A percentile compares a stretch with the other conserved stretches of the same genome.
Evolutionary conservation across 108 stramenopile genomes (phyloP).

Genomic region (Fragilaria crotonensis): DNA sequence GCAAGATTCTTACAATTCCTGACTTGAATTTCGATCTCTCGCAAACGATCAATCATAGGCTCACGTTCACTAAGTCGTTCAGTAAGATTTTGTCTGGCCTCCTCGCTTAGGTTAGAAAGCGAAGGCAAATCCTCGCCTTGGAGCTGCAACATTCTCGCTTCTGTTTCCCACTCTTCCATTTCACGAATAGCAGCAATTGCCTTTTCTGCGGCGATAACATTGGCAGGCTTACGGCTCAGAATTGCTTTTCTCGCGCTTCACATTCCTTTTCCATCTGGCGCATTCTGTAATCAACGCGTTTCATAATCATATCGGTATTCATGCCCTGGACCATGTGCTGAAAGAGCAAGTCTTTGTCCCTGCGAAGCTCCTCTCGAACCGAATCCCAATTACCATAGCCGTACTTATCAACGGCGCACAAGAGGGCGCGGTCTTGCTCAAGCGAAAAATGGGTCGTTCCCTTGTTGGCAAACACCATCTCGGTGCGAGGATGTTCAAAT

Average conservation of each 20-base stretch:
- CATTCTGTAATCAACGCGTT: conserved; percentile 84
- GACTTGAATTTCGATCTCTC: conserved; percentile 80
- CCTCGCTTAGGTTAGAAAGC: conserved; percentile 24
- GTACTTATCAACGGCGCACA: conserved; percentile 75
- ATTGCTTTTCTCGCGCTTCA: conserved; percentile 78
- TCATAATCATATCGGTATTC: conserved; percentile 75
- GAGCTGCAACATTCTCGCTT: conserved; percentile 42
- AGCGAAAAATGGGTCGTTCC: conserved; percentile 79
- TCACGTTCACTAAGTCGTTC: conserved; percentile 63
- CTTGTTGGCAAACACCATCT: conserved; percentile 87
- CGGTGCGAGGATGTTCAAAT: conserved; percentile 72
- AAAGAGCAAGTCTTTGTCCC: conserved; percentile 60
- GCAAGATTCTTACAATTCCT: conserved; percentile 60
- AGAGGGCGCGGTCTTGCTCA: conserved; percentile 83
- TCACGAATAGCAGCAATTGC: conserved; percentile 63
- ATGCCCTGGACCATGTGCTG: conserved; percentile 85
- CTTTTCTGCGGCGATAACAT: conserved; percentile 63
- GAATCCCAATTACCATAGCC: conserved; percentile 88
- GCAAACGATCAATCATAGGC: conserved; percentile 47
- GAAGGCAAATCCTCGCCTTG: conserved; percentile 53
- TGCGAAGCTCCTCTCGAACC: conserved; percentile 65
- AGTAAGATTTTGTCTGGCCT: conserved; percentile 29
- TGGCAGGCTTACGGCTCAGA: conserved; percentile 50
- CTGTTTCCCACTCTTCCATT: conserved; percentile 74
- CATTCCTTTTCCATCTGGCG: conserved; percentile 86